Percentiles rank a stretch among this genome's conserved stretches.
These are phyloP conservation scores for Cucumis hystrix DNA, from an alignment of 306 rosid genomes.

Conservation along the genomic window DNA sequence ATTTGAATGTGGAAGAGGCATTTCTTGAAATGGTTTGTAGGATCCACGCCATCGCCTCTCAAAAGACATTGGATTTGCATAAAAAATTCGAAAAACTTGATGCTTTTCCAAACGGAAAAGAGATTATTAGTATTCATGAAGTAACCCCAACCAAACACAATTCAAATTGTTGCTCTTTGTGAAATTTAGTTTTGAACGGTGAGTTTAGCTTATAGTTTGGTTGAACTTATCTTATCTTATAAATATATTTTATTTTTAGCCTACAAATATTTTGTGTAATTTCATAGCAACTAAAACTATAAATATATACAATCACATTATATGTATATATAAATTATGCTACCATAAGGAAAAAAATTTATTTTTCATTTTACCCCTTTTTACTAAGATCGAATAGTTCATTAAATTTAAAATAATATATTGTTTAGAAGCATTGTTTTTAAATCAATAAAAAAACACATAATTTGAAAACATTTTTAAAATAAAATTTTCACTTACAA, in stretches of 20 bases:
- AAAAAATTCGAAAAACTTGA: conserved; percentile 5
- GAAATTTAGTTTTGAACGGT: background rate
- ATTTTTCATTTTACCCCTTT: too few relatives aligned
- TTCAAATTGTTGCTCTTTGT: conserved; percentile 23
- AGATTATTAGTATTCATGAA: conserved; percentile 43
- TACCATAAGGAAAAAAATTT: too few relatives aligned
- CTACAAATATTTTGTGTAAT: background rate
- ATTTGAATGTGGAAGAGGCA: conserved; percentile 65
- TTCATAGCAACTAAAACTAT: too few relatives aligned
- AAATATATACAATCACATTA: too few relatives aligned
- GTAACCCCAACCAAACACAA: conserved; percentile 62
- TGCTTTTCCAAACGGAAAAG: conserved; percentile 31
- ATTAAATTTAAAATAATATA: too few relatives aligned
- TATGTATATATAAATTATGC: too few relatives aligned
- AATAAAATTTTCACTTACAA: too few relatives aligned
- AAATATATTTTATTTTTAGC: background rate
- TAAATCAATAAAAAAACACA: too few relatives aligned
- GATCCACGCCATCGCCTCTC: conserved; percentile 53
- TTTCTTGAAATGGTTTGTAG: conserved; percentile 55
- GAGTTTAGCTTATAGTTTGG: background rate
- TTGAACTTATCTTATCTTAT: too few relatives aligned
- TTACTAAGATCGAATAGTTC: too few relatives aligned
- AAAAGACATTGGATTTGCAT: conserved; percentile 40
- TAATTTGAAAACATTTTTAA: too few relatives aligned
- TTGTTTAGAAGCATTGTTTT: too few relatives aligned